Conservation (phyloP, 495 filamentous ascomycete species). For the Xylaria intraflava region DNA sequence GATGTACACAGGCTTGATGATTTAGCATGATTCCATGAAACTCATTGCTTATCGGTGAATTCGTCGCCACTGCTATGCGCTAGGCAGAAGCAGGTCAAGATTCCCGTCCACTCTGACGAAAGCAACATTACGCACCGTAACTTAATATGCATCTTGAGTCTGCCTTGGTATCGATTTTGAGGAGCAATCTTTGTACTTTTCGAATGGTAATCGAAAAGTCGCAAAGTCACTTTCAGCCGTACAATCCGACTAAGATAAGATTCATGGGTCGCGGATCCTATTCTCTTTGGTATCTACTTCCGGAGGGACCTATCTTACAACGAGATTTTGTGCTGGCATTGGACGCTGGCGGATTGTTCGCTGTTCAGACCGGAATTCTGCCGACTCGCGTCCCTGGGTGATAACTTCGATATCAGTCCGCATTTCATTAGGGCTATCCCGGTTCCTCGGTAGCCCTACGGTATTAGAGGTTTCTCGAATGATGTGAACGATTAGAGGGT, state of each 20-base stretch:
- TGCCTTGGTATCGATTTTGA: neutral
- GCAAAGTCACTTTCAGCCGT: neutral
- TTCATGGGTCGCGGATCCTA: neutral
- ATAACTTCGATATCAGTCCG: neutral
- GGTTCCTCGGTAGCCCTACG: neutral
- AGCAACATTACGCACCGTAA: neutral
- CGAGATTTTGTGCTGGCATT: neutral
- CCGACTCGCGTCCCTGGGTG: neutral
- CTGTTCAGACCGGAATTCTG: neutral
- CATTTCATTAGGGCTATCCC: neutral
- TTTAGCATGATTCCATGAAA: neutral
- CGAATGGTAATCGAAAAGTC: neutral
- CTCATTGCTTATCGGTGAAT: conserved; percentile 9
- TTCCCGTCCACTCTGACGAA: neutral
- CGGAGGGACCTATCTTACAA: neutral
- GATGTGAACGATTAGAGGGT: neutral
- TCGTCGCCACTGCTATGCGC: neutral
- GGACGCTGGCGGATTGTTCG: neutral
- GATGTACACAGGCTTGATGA: neutral
- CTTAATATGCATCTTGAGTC: neutral
- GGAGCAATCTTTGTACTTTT: neutral
- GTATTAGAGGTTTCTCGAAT: neutral
- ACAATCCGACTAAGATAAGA: neutral
- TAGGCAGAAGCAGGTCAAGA: neutral
- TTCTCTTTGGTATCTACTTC: neutral